phyloP scores from a whole-genome alignment of 2,329 filamentous ascomycete species.

The Plectosphaerella cucumerina region DNA sequence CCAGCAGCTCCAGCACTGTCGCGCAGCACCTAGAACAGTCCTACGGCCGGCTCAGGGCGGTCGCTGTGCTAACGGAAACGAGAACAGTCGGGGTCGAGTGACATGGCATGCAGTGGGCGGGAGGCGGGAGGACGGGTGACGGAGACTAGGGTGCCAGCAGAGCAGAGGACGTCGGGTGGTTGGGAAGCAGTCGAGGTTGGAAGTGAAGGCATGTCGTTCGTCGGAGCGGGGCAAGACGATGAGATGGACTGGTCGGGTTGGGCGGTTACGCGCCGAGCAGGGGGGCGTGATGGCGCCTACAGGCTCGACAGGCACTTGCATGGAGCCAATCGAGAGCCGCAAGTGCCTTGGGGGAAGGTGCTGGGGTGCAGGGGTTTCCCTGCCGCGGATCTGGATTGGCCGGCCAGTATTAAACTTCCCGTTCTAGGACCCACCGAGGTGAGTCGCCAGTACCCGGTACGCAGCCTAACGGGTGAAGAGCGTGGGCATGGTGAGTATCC shows the following conservation, averaged over 20 bases:
- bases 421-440: conserved; percentile 1
- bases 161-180: background rate
- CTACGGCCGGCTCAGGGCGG: too few relatives aligned
- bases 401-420: conserved; percentile 10
- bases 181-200: background rate
- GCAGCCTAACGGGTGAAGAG: too few relatives aligned
- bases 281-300: conserved; percentile 14
- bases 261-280: conserved; percentile 15
- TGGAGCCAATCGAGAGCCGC: conserved; percentile 15
- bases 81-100: background rate
- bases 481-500: too few relatives aligned
- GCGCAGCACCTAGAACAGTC: background rate
- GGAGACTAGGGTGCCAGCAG: background rate
- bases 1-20: background rate
- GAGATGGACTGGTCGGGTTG: conserved; percentile 3
- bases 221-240: conserved; percentile 3
- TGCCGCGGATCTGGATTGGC: conserved; percentile 6
- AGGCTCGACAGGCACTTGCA: conserved; percentile 10
- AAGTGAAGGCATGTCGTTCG: conserved; percentile 1
- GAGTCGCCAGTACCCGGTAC: background rate
- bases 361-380: conserved; percentile 8
- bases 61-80: background rate
- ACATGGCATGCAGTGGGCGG: background rate
- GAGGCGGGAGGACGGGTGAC: background rate
- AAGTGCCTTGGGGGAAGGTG: conserved; percentile 14